A percentile compares a stretch with the other conserved stretches of the same genome.
Conservation (phyloP, 2,329 filamentous ascomycete genomes). For the Didymella exigua region DNA sequence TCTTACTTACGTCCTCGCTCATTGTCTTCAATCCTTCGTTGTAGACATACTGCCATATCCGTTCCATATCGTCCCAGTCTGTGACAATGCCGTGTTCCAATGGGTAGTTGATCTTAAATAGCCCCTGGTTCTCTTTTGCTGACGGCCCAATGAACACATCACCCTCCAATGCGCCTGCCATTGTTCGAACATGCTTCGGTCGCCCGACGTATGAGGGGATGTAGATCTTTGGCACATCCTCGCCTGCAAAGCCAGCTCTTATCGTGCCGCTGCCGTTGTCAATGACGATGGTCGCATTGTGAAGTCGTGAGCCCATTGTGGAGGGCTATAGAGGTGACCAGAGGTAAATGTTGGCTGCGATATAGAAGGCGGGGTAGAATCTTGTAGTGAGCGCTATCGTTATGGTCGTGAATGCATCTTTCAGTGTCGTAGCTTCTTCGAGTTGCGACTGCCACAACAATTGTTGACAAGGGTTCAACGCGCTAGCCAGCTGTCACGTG, state of each 20-base stretch:
- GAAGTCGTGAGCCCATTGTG: slow-evolving; percentile 72
- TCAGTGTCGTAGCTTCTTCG: slow-evolving; percentile 27
- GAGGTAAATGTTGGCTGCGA: too few species aligned
- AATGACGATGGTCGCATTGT: slow-evolving; percentile 97
- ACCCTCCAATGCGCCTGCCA: slow-evolving; percentile 95
- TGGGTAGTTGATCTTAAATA: slow-evolving; percentile 95
- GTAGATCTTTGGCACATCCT: slow-evolving; percentile 93
- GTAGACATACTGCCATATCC: slow-evolving; percentile 98
- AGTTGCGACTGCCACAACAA: slow-evolving; percentile 42
- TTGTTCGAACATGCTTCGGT: slow-evolving; percentile 91
- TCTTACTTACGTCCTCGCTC: slow-evolving; percentile 80
- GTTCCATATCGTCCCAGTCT: slow-evolving; percentile 99
- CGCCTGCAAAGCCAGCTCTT: slow-evolving; percentile 92
- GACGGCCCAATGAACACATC: slow-evolving; percentile 96
- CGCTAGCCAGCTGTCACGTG: slow-evolving; percentile 36
- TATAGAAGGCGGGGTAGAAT: not conserved
- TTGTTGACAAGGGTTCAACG: slow-evolving; percentile 30
- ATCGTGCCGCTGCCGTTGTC: slow-evolving; percentile 99
- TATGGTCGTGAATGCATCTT: slow-evolving; percentile 31
- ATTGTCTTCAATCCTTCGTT: slow-evolving; percentile 93
- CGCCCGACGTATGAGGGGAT: slow-evolving; percentile 97
- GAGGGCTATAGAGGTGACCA: slow-evolving; percentile 8
- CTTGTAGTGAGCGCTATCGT: slow-evolving; percentile 11
- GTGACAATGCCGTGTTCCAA: slow-evolving; percentile 98
- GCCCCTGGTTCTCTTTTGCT: slow-evolving; percentile 85